These are phyloP conservation scores for Oryza australiensis DNA, from an alignment of 176 grass and related monocot species.

Conservation along the genomic window DNA sequence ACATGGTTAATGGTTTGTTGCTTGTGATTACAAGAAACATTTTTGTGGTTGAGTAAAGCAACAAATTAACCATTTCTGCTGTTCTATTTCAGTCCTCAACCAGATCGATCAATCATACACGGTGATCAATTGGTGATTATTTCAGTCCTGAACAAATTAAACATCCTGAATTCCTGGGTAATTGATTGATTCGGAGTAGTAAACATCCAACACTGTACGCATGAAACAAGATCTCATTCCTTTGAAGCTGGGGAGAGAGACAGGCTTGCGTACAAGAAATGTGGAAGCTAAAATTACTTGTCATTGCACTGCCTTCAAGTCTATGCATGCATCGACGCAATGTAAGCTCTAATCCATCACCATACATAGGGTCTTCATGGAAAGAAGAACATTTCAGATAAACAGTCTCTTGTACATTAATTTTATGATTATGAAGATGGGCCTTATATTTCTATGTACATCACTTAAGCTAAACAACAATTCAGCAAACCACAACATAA, in stretches of 20 bases:
- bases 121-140: background rate
- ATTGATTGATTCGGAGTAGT: background rate
- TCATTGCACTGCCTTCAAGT: background rate
- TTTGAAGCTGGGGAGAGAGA: slow-evolving; percentile 5
- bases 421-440: background rate
- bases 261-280: slow-evolving; percentile 33
- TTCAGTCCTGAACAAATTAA: background rate
- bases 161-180: background rate
- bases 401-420: background rate
- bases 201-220: background rate
- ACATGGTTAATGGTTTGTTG: background rate
- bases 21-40: slow-evolving; percentile 26
- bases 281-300: background rate
- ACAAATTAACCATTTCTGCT: background rate
- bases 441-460: background rate
- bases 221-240: background rate
- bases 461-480: background rate
- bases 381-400: background rate
- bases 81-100: background rate
- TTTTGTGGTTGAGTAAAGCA: slow-evolving; percentile 18
- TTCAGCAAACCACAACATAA: background rate
- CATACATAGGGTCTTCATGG: background rate
- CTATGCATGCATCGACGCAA: background rate
- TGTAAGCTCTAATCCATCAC: background rate
- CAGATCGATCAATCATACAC: background rate